Evolutionary conservation across 441 rosid genomes (phyloP).

Genomic region (Dalechampia spathulata): DNA sequence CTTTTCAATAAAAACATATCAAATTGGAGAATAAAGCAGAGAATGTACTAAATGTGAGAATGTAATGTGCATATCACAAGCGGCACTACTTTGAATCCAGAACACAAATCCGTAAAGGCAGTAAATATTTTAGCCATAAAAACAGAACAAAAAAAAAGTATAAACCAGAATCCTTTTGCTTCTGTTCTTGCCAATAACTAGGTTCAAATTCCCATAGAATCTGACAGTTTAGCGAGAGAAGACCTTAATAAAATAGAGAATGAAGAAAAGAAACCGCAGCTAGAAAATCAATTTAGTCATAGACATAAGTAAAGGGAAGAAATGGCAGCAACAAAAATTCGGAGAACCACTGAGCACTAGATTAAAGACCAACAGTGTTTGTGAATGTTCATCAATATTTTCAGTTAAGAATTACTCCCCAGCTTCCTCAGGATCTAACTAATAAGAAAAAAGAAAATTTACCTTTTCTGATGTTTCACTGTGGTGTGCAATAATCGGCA

Average conservation of each 20-base stretch:
- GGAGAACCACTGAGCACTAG: not conserved
- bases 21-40: not conserved
- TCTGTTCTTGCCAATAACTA: not conserved
- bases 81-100: not conserved
- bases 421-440: not conserved
- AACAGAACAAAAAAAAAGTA: not conserved
- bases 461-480: constrained; percentile 83
- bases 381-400: not conserved
- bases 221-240: not conserved
- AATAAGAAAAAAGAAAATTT: constrained; percentile 12
- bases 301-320: not conserved
- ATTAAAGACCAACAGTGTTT: not conserved
- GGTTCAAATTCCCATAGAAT: not conserved
- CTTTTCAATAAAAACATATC: not conserved
- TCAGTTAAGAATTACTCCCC: not conserved
- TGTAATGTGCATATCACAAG: not conserved
- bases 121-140: not conserved
- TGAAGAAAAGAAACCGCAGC: not conserved
- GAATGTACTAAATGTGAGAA: not conserved
- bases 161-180: not conserved
- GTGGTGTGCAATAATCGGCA: constrained; percentile 66
- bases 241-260: not conserved
- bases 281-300: not conserved
- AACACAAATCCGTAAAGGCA: not conserved
- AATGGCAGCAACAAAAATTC: not conserved